Conservation (phyloP, 352 stramenopile genomes). For the Elongisporangium senticosum region DNA sequence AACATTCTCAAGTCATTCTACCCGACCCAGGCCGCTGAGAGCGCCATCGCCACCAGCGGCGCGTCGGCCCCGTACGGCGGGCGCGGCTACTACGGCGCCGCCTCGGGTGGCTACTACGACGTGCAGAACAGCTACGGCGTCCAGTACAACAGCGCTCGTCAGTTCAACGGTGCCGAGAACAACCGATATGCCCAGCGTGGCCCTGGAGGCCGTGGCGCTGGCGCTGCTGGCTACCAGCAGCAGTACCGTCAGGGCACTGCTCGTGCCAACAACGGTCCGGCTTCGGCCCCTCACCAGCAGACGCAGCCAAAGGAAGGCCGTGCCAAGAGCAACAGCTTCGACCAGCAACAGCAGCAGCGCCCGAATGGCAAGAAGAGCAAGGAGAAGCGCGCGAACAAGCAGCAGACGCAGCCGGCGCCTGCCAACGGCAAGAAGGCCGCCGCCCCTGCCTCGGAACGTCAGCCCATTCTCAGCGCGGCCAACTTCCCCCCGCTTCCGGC, state of each 20-base stretch:
- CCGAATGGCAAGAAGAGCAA: slow-evolving; percentile 50
- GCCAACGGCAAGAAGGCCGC: slow-evolving; percentile 33
- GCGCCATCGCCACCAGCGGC: slow-evolving; percentile 27
- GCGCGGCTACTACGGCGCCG: slow-evolving; percentile 62
- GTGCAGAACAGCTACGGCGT: slow-evolving; percentile 42
- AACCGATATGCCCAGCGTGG: slow-evolving; percentile 32
- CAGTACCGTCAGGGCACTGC: slow-evolving; percentile 26
- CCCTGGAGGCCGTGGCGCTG: slow-evolving; percentile 10
- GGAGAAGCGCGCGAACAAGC: slow-evolving; percentile 52
- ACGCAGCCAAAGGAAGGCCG: slow-evolving; percentile 33
- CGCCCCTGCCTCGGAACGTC: slow-evolving; percentile 32
- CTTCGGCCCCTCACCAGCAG: slow-evolving; percentile 13
- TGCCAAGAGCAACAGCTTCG: slow-evolving; percentile 51
- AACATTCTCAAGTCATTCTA: slow-evolving; percentile 91
- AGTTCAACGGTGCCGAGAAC: slow-evolving; percentile 16
- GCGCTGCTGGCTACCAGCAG: slow-evolving; percentile 17
- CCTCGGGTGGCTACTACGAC: slow-evolving; percentile 61
- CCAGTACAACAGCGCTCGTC: slow-evolving; percentile 28
- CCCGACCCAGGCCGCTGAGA: slow-evolving; percentile 63
- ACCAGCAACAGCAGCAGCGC: slow-evolving; percentile 22
- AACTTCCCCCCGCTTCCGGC: slow-evolving; percentile 81
- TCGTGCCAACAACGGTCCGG: slow-evolving; percentile 14
- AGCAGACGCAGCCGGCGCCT: slow-evolving; percentile 21
- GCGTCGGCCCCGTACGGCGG: slow-evolving; percentile 37
- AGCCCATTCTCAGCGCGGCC: slow-evolving; percentile 73